Conservation (phyloP, 352 stramenopile genomes). For the Pythium guiyangense region DNA sequence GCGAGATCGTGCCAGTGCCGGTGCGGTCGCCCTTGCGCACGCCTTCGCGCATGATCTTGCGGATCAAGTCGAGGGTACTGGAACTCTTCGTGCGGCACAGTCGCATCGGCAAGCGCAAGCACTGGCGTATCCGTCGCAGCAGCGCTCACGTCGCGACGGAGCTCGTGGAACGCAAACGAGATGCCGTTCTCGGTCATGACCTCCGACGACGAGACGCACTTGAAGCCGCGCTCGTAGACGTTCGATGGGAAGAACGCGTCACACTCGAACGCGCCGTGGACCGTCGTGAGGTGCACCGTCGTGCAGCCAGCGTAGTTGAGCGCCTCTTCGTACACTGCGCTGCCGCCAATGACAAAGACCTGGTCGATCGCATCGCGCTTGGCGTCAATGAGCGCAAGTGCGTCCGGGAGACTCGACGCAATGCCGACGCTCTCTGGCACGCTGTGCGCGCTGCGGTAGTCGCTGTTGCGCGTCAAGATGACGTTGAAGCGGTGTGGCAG, state of each 20-base stretch:
- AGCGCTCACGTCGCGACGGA: conserved; percentile 24
- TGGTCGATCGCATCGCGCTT: conserved; percentile 78
- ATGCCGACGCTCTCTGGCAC: conserved; percentile 83
- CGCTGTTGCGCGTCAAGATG: conserved; percentile 88
- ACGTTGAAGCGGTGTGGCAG: conserved; percentile 95
- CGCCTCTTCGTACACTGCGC: conserved; percentile 93
- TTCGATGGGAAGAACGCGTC: conserved; percentile 91
- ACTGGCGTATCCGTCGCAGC: conserved; percentile 8
- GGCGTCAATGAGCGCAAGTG: conserved; percentile 78
- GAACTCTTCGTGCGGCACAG: conserved; percentile 46
- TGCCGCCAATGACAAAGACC: conserved; percentile 97
- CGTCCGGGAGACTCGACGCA: conserved; percentile 87
- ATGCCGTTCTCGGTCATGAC: conserved; percentile 75
- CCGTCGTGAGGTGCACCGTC: conserved; percentile 88
- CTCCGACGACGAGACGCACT: conserved; percentile 33
- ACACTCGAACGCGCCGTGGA: conserved; percentile 88
- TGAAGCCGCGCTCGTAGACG: conserved; percentile 53
- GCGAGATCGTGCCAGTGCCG: conserved; percentile 97
- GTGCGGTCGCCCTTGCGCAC: conserved; percentile 95
- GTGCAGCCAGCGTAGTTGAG: conserved; percentile 81
- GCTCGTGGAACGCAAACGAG: conserved; percentile 76
- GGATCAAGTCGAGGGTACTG: conserved; percentile 92
- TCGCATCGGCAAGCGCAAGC: conserved; percentile 4
- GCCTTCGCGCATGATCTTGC: conserved; percentile 95
- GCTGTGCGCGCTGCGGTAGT: conserved; percentile 27